Evolutionary conservation across 495 filamentous ascomycete genomes (phyloP).

Genomic region (Neurospora sp.): DNA sequence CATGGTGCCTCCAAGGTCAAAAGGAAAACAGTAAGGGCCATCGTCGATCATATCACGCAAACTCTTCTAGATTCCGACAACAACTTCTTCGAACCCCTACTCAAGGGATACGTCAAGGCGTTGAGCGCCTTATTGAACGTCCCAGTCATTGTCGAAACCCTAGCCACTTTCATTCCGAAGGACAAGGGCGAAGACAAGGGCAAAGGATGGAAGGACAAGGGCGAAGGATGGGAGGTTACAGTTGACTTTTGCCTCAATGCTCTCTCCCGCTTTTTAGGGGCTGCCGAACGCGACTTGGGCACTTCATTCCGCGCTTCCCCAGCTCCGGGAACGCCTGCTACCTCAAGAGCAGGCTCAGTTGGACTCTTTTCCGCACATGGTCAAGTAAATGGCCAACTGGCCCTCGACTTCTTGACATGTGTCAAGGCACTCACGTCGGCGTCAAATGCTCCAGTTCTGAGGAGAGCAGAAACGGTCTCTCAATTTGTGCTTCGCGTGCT

Average conservation of each 20-base stretch:
- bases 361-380: slow-evolving; percentile 4
- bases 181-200: slow-evolving; percentile 21
- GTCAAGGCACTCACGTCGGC: slow-evolving; percentile 54
- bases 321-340: slow-evolving; percentile 22
- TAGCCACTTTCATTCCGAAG: slow-evolving; percentile 30
- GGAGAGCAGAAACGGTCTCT: slow-evolving; percentile 47
- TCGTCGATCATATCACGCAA: slow-evolving; percentile 75
- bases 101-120: slow-evolving; percentile 68
- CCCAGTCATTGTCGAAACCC: slow-evolving; percentile 67
- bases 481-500: slow-evolving; percentile 48
- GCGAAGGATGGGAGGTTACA: slow-evolving; percentile 56
- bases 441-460: slow-evolving; percentile 61
- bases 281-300: slow-evolving; percentile 23
- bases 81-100: slow-evolving; percentile 60
- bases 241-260: slow-evolving; percentile 57
- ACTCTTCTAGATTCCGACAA: slow-evolving; percentile 53
- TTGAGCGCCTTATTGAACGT: slow-evolving; percentile 59
- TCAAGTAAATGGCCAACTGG: slow-evolving; percentile 23
- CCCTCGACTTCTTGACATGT: slow-evolving; percentile 54
- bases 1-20: slow-evolving; percentile 57
- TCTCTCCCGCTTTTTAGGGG: slow-evolving; percentile 33
- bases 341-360: slow-evolving; percentile 20
- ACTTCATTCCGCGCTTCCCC: slow-evolving; percentile 28
- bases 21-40: slow-evolving; percentile 61
- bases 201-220: slow-evolving; percentile 55